These are phyloP conservation scores for Colletotrichum paranaense DNA, from an alignment of 2,329 filamentous ascomycete species.

Conservation along the genomic window DNA sequence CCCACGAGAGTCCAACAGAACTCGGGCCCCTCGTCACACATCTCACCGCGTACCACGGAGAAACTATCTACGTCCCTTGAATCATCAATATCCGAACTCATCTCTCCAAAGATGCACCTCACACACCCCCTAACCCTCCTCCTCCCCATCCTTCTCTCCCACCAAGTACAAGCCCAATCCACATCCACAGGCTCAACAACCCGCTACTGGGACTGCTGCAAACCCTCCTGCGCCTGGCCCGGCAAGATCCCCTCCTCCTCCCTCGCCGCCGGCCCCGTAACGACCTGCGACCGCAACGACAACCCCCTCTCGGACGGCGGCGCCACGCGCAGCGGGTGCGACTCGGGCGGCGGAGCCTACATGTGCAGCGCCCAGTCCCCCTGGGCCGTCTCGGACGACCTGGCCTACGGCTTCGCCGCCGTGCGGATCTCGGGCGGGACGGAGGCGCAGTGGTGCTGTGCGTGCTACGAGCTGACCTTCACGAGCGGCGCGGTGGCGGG, in stretches of 20 bases:
- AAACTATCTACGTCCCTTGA: background rate
- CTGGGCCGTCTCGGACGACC: conserved; percentile 60
- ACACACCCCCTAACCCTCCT: conserved; percentile 33
- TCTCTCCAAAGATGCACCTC: background rate
- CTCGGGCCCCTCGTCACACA: background rate
- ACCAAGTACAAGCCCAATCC: conserved; percentile 38
- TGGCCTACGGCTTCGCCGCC: conserved; percentile 67
- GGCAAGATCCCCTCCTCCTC: conserved; percentile 52
- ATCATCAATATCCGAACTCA: background rate
- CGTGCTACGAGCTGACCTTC: conserved; percentile 71
- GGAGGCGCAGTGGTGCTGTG: conserved; percentile 62
- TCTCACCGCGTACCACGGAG: background rate
- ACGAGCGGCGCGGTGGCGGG: conserved; percentile 63
- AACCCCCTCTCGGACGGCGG: conserved; percentile 56
- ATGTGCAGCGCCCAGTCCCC: conserved; percentile 64
- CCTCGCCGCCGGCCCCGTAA: conserved; percentile 52
- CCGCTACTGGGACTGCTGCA: conserved; percentile 66
- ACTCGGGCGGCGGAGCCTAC: conserved; percentile 60
- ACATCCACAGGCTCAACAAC: conserved; percentile 46
- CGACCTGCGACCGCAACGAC: conserved; percentile 60
- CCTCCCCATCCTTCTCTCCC: conserved; percentile 36
- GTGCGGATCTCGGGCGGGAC: conserved; percentile 56
- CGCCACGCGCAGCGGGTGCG: conserved; percentile 46
- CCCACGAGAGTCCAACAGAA: background rate
- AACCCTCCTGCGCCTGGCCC: conserved; percentile 66